Evolutionary conservation across 768 basidiomycete species (phyloP).

Genomic region (Leccinum variicolor): DNA sequence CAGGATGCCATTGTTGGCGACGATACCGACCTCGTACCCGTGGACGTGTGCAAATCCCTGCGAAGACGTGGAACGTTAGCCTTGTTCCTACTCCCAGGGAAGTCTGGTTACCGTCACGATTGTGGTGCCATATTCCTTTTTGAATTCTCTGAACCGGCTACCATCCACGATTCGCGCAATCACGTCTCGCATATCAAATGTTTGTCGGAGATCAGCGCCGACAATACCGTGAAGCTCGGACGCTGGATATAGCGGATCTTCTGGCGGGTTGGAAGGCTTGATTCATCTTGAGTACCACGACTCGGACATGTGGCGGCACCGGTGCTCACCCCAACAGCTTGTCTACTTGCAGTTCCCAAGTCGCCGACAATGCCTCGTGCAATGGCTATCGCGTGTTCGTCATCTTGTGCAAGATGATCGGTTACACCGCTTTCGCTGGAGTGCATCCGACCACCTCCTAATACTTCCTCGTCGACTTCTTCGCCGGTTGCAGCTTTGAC

Average conservation of each 20-base stretch:
- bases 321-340: constrained; percentile 44
- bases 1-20: constrained; percentile 93
- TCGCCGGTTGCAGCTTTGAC: constrained; percentile 96
- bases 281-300: constrained; percentile 8
- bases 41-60: constrained; percentile 89
- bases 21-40: constrained; percentile 86
- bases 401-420: constrained; percentile 81
- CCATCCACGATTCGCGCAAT: constrained; percentile 91
- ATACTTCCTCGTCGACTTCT: constrained; percentile 85
- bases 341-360: constrained; percentile 61
- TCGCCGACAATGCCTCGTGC: constrained; percentile 77
- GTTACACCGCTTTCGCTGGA: constrained; percentile 89
- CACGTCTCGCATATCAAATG: constrained; percentile 93
- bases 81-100: neutral
- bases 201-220: constrained; percentile 82
- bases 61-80: constrained; percentile 6
- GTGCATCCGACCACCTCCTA: constrained; percentile 91
- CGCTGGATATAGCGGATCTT: constrained; percentile 75
- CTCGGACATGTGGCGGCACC: constrained; percentile 16
- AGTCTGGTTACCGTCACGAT: constrained; percentile 69
- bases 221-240: constrained; percentile 89
- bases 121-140: constrained; percentile 90
- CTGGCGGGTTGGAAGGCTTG: constrained; percentile 58
- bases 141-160: constrained; percentile 90
- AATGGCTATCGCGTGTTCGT: constrained; percentile 81